These are phyloP conservation scores for Mycena epipterygia DNA, from an alignment of 768 basidiomycete genomes.

Conservation along the genomic window DNA sequence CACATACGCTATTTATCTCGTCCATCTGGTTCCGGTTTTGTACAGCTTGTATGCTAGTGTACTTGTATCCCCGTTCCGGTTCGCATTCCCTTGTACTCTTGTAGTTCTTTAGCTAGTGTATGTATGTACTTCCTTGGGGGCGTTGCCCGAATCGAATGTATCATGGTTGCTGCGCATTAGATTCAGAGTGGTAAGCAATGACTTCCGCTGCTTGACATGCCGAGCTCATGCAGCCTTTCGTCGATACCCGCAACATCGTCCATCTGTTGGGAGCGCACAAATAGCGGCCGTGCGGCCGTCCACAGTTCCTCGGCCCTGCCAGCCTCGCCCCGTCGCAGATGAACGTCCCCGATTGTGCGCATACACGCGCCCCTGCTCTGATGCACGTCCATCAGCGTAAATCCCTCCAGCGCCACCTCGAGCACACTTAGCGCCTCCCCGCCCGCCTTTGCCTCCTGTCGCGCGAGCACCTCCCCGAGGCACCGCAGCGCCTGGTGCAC, in stretches of 20 bases:
- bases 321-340: not conserved
- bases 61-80: not conserved
- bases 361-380: slow-evolving; percentile 2
- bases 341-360: not conserved
- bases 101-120: not conserved
- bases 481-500: not conserved
- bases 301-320: not conserved
- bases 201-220: too few species aligned
- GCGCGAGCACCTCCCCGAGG: slow-evolving; percentile 1
- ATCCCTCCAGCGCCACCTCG: not conserved
- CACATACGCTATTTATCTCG: not conserved
- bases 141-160: too few species aligned
- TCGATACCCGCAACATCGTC: not conserved
- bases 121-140: slow-evolving; percentile 2
- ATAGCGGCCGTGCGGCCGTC: slow-evolving; percentile 1
- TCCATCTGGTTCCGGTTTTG: not conserved
- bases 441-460: not conserved
- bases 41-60: slow-evolving; percentile 1
- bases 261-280: not conserved
- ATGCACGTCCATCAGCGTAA: not conserved
- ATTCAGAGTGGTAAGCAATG: too few species aligned
- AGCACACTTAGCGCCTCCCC: not conserved
- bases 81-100: not conserved
- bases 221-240: not conserved
- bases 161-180: not conserved